phyloP scores from a whole-genome alignment of 192 early-diverging fungal species.

The Podila minutissima region DNA sequence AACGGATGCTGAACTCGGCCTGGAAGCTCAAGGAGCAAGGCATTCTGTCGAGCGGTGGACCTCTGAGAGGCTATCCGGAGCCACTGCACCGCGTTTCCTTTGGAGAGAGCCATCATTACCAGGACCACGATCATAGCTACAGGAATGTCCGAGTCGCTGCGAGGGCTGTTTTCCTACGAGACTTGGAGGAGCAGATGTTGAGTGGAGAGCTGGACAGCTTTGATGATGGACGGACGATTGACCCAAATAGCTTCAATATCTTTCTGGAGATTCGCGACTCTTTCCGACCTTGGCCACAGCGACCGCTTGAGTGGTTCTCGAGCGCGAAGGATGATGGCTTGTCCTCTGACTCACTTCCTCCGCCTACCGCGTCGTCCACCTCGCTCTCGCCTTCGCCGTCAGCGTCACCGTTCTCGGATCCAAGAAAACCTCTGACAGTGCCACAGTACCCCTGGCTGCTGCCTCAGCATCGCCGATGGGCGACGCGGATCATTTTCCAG shows the following conservation, averaged over 20 bases:
- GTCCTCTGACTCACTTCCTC: neutral
- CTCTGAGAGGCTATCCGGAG: conserved; percentile 18
- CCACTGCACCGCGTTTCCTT: conserved; percentile 6
- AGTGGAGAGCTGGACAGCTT: conserved; percentile 38
- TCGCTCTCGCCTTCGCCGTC: neutral
- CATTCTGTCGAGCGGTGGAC: neutral
- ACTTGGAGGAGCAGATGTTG: conserved; percentile 57
- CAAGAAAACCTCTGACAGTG: neutral
- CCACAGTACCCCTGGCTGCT: conserved; percentile 53
- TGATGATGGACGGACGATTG: conserved; percentile 27
- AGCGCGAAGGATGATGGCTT: neutral
- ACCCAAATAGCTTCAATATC: conserved; percentile 32
- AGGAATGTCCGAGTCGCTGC: conserved; percentile 32
- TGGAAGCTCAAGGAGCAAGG: conserved; percentile 16
- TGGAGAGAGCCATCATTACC: neutral
- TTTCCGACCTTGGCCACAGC: conserved; percentile 29
- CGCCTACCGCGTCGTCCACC: neutral
- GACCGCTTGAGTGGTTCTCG: conserved; percentile 25
- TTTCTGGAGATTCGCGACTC: conserved; percentile 47
- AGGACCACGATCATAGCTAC: neutral
- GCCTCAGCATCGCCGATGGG: conserved; percentile 54
- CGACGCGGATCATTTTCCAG: conserved; percentile 54
- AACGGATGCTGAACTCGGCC: conserved; percentile 26
- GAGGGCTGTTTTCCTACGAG: conserved; percentile 59
- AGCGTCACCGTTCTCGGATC: neutral